Evolutionary conservation across 2,329 filamentous ascomycete genomes (phyloP), one percentile per base, ranked within the genome.

Genomic region (Exophiala viscosa): DNA sequence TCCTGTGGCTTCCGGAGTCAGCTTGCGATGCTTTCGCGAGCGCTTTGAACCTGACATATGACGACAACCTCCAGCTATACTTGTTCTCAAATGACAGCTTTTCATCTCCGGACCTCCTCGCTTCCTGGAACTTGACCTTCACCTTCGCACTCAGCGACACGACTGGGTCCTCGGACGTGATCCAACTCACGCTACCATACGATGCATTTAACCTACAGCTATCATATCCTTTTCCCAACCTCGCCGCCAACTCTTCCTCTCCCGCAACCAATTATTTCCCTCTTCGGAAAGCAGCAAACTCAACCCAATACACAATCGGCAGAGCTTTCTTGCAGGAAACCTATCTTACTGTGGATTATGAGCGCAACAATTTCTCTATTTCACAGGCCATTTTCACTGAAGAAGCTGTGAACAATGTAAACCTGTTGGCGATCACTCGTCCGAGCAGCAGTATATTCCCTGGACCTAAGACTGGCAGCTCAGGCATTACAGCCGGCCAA

Each of bases 371-470:
- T 33, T 72, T 71, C 48, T 67, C 67, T 2, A 52, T 71, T 14
- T 65, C 66, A 31, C 64, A 70, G 44, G 67, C 67, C 6, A 55
- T 59, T 18, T 68, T 68, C 47, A 61, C 60, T 8, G 40, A 57
- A n/a, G 60, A 64, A 40, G 58, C 52, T 36, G 52, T 52, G 85
- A 87, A 60, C 84, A 84, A 18, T 81, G 84, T 49, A 83, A 57
- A 64, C 31, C 55, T 67, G 28, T 45, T 58, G n/a, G 43, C 50
- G 15, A 67, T 67, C 32, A 54, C 58, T 9, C 51, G 52, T 18
- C 62, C 63, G 2, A 40, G 48, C 17, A 53, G 58, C 41, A 62
- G 58, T 48, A 48, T 47, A 14, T 64, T 47, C 39, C 54, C 55
- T 18, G 56, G 58, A 2, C 59, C 58, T 15, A 44, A 20, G 14